Base-by-base conservation (phyloP, 2,329 filamentous ascomycete species). In the Verticillium isaacii region DNA sequence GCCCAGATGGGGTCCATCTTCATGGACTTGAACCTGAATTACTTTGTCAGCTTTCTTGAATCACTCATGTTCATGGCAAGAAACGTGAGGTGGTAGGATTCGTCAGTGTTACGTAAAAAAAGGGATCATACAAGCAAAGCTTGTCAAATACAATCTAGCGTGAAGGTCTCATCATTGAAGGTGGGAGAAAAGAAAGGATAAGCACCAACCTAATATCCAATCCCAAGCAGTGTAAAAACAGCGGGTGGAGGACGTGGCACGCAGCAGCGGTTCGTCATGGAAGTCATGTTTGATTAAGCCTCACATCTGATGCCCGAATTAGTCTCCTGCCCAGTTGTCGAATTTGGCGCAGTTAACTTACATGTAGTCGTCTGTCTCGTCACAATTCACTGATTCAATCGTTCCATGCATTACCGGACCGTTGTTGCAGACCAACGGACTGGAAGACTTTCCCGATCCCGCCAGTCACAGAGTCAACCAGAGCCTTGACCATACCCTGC, bases 401-500 rank as follows among this genome's bases (percentile, higher is more conserved):
- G 39, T 58, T 41, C 57, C 57, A 59, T 9, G 58, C 15, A 14
- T 59, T 59, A 6, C 29, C 45, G 9, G 58, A 19, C 32, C 64
- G 59, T 45, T 66, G 63, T 9, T 50, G 45, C 61, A 63, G 60
- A 19, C 64, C 64, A 5, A 65, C 61, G 2, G 61, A 60, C 19
- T 60, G 60, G 23, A 66, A 56, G 1, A 82, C 71, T 62, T 82
- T 76, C 23, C 79, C 79, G 62, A 89, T 82, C 14, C 76, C 77
- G 1, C 81, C 81, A 32, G 84, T 78, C 1, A 85, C 75, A 25
- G 77, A 80, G 69, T 89, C 86, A 23, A 90, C 85, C 12, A 89
- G 71, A 1, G 86, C 82, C 72, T 90, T 90, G 60, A 87, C 80
- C 82, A 90, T 85, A 5, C 87, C 87, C 68, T 89, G 85, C 15